Conservation (phyloP, 495 filamentous ascomycete genomes). For the Achaetomiella virescens region DNA sequence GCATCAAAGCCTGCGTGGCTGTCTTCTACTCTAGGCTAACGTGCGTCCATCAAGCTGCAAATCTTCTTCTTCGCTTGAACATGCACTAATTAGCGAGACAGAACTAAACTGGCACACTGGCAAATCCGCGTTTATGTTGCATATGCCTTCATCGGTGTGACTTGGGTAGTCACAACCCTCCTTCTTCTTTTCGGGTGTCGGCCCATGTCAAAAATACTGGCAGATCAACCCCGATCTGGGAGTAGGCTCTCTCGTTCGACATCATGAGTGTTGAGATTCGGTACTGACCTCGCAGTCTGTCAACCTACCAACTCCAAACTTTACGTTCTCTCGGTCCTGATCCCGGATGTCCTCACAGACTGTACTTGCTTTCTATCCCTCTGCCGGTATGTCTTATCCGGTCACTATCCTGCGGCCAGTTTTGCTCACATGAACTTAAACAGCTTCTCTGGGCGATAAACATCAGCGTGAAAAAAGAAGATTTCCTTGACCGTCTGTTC, state of each 20-base stretch:
- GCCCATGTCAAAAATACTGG: slow-evolving; percentile 4
- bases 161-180: neutral
- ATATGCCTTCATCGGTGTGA: neutral
- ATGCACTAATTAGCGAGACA: neutral
- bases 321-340: neutral
- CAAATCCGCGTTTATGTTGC: neutral
- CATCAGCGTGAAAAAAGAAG: neutral
- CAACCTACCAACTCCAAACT: slow-evolving; percentile 8
- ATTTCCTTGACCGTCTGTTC: neutral
- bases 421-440: neutral
- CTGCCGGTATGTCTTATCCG: neutral
- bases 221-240: slow-evolving; percentile 2
- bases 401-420: neutral
- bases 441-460: slow-evolving; percentile 5
- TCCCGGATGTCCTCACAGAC: slow-evolving; percentile 1
- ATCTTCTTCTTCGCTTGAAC: neutral
- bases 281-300: neutral
- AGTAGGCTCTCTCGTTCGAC: neutral
- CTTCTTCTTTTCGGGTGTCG: neutral
- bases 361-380: neutral
- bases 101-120: neutral
- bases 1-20: slow-evolving; percentile 2
- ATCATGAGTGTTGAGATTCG: neutral
- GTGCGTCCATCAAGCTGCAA: neutral
- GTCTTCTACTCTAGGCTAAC: slow-evolving; percentile 4